Base-by-base conservation (phyloP, 345 rosid genomes). In the Brassica nigra region DNA sequence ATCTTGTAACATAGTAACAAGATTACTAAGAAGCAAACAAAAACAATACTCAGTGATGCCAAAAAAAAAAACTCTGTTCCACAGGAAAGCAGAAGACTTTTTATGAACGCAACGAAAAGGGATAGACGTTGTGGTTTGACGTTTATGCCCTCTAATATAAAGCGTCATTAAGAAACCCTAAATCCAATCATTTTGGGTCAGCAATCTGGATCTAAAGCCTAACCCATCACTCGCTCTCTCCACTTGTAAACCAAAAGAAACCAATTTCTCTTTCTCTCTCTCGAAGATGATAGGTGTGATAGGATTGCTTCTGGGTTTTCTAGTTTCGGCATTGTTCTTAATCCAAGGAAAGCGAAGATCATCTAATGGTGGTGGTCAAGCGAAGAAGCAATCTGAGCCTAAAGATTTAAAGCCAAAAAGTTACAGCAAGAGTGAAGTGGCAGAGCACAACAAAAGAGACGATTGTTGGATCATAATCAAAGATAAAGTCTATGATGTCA, bases 381-480 rank as follows among this genome's bases (percentile, higher is more conserved):
- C 73, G 77, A 67, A 67, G 69, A 70, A 70, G 66, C 67, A 18
- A 29, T 73, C 82, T 70, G 84, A 85, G 34, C 58, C 27, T 75
- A 39, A 6, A 14, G 78, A 67, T 39, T 27, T 6, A 36, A 70
- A 76, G 83, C 84, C 81, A 16, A 89, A 87, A 70, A 69, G 76
- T 12, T 88, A 83, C 81, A 79, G 81, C 27, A 90, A 89, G 75
- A 68, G 79, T 30, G 96, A 95, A 77, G 78, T 93, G 4, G 62
- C 93, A 34, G 29, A 69, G 66, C 98, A 95, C 79, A 83, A 91
- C 80, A 93, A 85, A 83, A 90, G 94, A 84, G 79, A 86, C 15
- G 94, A 95, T 78, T 95, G 98, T 75, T 95, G 99, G 99, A 84
- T 91, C 66, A 90, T 95, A 75, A 82, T 95, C 76, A 91, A 91